Conservation (phyloP, 768 basidiomycete genomes). For the Lactarius indigo region DNA sequence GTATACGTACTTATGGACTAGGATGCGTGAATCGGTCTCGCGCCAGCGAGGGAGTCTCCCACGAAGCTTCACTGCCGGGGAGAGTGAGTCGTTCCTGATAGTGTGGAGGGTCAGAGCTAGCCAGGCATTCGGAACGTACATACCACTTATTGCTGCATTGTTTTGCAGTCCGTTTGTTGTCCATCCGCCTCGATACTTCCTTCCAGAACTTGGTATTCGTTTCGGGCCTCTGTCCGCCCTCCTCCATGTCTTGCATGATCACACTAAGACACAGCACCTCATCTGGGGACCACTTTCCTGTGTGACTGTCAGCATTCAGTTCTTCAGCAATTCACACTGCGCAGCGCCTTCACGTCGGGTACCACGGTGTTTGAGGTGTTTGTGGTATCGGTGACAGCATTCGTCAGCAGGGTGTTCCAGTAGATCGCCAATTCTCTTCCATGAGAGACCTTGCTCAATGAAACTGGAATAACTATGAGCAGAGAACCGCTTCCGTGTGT, state of each 20-base stretch:
- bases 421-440: neutral
- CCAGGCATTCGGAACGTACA: too few species aligned
- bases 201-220: neutral
- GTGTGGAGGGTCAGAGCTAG: too few species aligned
- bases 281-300: neutral
- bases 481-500: too few species aligned
- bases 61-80: too few species aligned
- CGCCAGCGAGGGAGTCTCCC: neutral
- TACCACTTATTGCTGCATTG: neutral
- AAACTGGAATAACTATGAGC: too few species aligned
- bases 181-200: neutral
- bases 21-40: neutral
- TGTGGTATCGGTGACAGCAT: neutral
- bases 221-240: neutral
- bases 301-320: neutral
- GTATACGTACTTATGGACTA: neutral
- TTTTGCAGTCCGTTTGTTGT: neutral
- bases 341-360: neutral
- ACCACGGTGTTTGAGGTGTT: neutral
- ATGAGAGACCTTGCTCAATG: neutral
- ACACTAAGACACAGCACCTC: neutral
- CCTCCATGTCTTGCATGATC: neutral
- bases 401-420: neutral
- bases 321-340: too few species aligned
- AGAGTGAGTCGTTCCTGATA: too few species aligned